phyloP scores from a whole-genome alignment of 2,329 filamentous ascomycete genomes.

The Tolypocladium tundrense region DNA sequence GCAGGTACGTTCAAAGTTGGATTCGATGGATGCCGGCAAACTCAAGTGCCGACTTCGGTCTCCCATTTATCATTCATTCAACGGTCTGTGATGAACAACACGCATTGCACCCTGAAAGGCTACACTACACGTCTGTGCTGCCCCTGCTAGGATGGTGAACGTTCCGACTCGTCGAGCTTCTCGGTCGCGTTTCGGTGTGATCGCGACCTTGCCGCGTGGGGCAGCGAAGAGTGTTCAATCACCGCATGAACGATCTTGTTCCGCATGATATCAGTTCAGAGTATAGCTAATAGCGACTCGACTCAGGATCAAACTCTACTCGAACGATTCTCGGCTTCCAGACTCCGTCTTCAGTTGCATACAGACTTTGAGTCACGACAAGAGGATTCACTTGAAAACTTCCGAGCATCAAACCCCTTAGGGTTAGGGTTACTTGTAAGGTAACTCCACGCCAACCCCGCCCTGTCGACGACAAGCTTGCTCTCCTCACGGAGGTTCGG shows the following conservation, averaged over 20 bases:
- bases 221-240: not conserved
- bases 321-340: not conserved
- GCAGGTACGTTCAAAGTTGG: not conserved
- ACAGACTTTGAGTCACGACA: not conserved
- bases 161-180: not conserved
- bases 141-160: not conserved
- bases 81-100: not conserved
- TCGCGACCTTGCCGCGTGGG: not conserved
- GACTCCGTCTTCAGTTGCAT: not conserved
- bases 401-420: not conserved
- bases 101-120: not conserved
- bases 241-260: not conserved
- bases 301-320: not conserved
- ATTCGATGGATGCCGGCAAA: not conserved
- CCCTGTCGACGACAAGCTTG: not conserved
- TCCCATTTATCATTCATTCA: not conserved
- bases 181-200: not conserved
- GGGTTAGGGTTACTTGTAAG: no score
- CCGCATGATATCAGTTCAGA: not conserved
- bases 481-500: not conserved
- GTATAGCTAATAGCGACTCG: not conserved
- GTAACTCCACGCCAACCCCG: not conserved
- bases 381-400: not conserved
- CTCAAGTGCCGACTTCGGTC: not conserved
- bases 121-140: not conserved